phyloP scores from a whole-genome alignment of 177 flowering plant genomes.

The Vitis hybrid region DNA sequence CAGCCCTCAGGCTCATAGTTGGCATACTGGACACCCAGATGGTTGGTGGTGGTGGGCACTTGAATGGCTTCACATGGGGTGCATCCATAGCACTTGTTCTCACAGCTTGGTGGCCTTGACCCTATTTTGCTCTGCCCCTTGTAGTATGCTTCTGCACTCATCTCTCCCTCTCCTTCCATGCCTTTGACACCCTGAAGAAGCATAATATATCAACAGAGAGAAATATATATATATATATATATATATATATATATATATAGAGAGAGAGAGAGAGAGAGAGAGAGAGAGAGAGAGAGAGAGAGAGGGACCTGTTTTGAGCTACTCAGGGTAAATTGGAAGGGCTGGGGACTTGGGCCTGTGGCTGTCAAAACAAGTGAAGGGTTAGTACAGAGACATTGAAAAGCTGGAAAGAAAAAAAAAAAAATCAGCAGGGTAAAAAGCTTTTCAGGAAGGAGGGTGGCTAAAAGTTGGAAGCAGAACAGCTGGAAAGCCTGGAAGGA shows the following conservation, averaged over 20 bases:
- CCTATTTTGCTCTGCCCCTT: conserved; percentile 34
- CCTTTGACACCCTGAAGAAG: conserved; percentile 3
- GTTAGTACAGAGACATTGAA: not conserved
- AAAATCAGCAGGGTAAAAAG: not conserved
- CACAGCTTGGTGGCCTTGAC: conserved; percentile 69
- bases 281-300: conserved; percentile 18
- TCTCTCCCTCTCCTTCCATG: conserved; percentile 7
- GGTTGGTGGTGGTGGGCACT: conserved; percentile 46
- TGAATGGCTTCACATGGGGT: conserved; percentile 64
- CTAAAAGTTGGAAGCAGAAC: not conserved
- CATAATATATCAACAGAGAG: not conserved
- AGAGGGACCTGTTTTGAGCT: conserved; percentile 17
- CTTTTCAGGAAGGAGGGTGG: no score
- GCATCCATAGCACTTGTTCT: conserved; percentile 60
- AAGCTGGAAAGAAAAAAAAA: not conserved
- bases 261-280: not conserved
- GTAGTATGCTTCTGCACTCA: conserved; percentile 2
- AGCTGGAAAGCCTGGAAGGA: conserved; percentile 31
- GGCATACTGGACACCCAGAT: conserved; percentile 39
- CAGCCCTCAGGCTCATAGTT: conserved; percentile 68
- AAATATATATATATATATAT: no score
- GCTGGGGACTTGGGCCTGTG: conserved; percentile 7
- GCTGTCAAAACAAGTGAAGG: conserved; percentile 7
- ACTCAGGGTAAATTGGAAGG: not conserved
- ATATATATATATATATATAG: no score